Percentiles rank a stretch among this genome's conserved stretches.
Conservation (phyloP, 257 asterid species). For the Coffea canephora region DNA sequence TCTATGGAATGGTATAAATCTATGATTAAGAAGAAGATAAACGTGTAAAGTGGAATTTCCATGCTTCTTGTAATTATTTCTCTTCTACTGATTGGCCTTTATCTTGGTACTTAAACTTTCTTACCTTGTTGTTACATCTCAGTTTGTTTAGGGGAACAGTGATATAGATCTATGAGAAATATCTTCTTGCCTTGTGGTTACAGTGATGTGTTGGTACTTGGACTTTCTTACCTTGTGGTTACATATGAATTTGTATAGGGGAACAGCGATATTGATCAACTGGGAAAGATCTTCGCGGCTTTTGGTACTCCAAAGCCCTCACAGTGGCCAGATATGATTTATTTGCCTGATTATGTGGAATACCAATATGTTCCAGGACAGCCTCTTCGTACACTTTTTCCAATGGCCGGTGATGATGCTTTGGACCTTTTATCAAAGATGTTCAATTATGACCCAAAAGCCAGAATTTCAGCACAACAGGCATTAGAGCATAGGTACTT, state of each 20-base stretch:
- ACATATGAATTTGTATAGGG: constrained; percentile 46
- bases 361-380: constrained; percentile 35
- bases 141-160: constrained; percentile 63
- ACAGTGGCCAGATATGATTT: constrained; percentile 89
- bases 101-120: neutral
- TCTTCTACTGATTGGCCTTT: neutral
- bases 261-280: constrained; percentile 91
- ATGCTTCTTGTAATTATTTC: neutral
- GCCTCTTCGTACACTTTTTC: constrained; percentile 72
- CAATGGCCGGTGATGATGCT: constrained; percentile 90
- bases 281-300: constrained; percentile 91
- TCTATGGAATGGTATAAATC: neutral
- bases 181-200: constrained; percentile 83
- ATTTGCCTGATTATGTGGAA: constrained; percentile 93
- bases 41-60: neutral
- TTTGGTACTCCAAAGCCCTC: constrained; percentile 94
- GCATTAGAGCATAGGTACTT: constrained; percentile 94
- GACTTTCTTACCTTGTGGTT: neutral
- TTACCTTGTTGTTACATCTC: neutral
- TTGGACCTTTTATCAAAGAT: constrained; percentile 84
- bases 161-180: constrained; percentile 97
- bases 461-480: constrained; percentile 87
- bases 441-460: constrained; percentile 86
- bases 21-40: neutral
- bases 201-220: no score